Base-by-base conservation (phyloP, 176 grass and related monocot genomes). In the Miscanthus lutarioriparius region DNA sequence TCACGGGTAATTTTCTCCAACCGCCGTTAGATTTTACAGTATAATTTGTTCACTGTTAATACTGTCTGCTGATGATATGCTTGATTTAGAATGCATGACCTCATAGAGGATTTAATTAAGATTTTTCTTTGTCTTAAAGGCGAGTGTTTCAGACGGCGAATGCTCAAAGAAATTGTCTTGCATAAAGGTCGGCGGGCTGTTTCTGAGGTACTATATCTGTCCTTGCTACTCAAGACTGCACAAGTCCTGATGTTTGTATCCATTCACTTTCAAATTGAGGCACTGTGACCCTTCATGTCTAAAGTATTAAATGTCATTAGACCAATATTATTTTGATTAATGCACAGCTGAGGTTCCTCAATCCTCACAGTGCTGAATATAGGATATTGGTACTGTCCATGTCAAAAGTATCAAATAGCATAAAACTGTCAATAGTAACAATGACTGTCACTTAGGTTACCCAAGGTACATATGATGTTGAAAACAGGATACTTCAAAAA, bases 141-240 rank as follows among this genome's bases (percentile, higher is more conserved):
- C 97, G 70, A 99, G 97, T 59, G 8, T 96, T 82, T 92, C 93
- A 62, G 88, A 92, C 82, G 88, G 97, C 15, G 97, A 88, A 84
- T 89, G 44, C 89, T 88, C 89, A 28, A 99, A 94, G 67, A 96
- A 92, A 71, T 90, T 99, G 76, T 91, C 93, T 75, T 93, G 88
- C 90, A 96, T 99, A 83, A 91, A 92, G 76, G 84, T 99, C 1
- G 91, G 91, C 54, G 97, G 97, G 45, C 53, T 99, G 58, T 99
- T 99, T 84, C 78, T 99, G 78, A 99, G 97, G 97, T 99, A 94
- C 79, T 33, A 75, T 43, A 47, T 64, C 2, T 90, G 64, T 68
- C 77, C 35, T 70, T 88, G 22, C 41, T 88, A 36, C 64, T 78
- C 67, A 28, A 58, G 47, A 74, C 67, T 73, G 20, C 16, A 6